Base-by-base conservation (phyloP, 768 basidiomycete genomes). In the Lactifluus rugatus region DNA sequence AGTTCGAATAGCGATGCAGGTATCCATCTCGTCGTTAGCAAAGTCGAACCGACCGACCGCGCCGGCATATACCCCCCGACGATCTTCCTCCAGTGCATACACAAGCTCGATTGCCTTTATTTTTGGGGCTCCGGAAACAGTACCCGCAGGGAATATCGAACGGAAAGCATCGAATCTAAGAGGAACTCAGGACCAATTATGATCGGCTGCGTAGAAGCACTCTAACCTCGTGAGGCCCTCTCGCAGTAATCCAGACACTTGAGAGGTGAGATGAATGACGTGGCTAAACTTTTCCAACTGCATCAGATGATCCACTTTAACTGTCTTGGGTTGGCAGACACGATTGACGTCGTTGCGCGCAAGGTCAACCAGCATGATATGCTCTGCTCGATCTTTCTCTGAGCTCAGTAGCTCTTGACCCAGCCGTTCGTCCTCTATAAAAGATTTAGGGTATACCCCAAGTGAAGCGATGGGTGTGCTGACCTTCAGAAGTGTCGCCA, bases 31-130 rank as follows among this genome's bases (percentile, higher is more conserved):
- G 69, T 98, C 90, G 25, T 82, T 76, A 2, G 92, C 89, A 71
- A 98, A 97, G 71, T 98, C 94, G 70, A 94, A 98, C 52, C 93
- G 84, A n/a, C 96, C 96, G 16, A 98, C 93, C 2, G 92, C 96
- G 31, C 96, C 96, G 7, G 93, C 96, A 65, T 99, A 99, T 16
- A 97, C 86, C 25, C 94, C 94, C 37, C 96, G 82, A 25, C 84
- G 82, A 71, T 97, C 91, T 66, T 85, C 79, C 69, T 98, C 96
- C 49, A 97, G 73, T 19, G 82, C 83, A 5, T 85, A 85, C 28
- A 99, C 75, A 42, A 99, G 84, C 70, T 99, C 92, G 62, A 99
- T 91, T 0, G 96, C 96, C 70, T 95, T 96, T 72, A 99, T 94
- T 74, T 99, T 99, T 2, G 96, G 96, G 32, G 96, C 96, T 23